Percentiles rank a stretch among this genome's conserved stretches.
These are phyloP conservation scores for Clonostachys solani DNA, from an alignment of 2,329 filamentous ascomycete species.

Conservation along the genomic window DNA sequence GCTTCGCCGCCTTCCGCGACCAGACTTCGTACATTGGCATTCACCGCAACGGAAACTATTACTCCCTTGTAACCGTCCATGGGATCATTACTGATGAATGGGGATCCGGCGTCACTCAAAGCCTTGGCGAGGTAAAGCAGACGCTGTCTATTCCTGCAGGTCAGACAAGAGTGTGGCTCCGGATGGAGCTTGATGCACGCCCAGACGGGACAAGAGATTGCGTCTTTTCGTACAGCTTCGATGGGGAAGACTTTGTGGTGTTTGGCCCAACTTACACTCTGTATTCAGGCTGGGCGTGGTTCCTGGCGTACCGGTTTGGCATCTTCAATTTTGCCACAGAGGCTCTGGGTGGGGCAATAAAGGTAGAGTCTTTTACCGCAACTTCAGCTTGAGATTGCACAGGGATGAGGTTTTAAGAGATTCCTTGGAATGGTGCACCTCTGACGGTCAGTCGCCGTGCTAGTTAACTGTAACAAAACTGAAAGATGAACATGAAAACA, in stretches of 20 bases:
- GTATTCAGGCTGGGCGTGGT: slow-evolving; percentile 37
- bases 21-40: slow-evolving; percentile 48
- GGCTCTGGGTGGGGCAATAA: slow-evolving; percentile 14
- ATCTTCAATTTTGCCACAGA: slow-evolving; percentile 43
- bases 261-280: slow-evolving; percentile 27
- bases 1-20: slow-evolving; percentile 49
- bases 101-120: slow-evolving; percentile 9
- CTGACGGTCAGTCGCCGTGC: too few species aligned
- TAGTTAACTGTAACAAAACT: too few species aligned
- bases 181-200: slow-evolving; percentile 13
- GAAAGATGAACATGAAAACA: too few species aligned
- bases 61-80: slow-evolving; percentile 25
- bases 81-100: slow-evolving; percentile 29
- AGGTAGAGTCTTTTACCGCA: slow-evolving; percentile 17
- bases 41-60: slow-evolving; percentile 22
- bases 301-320: slow-evolving; percentile 41
- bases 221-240: slow-evolving; percentile 7
- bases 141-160: slow-evolving; percentile 8
- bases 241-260: slow-evolving; percentile 6
- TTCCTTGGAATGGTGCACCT: too few species aligned
- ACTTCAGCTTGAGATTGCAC: too few species aligned
- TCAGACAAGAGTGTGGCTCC: slow-evolving; percentile 12
- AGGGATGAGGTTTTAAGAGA: too few species aligned
- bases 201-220: slow-evolving; percentile 11
- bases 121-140: slow-evolving; percentile 9